phyloP scores from a whole-genome alignment of 225 moss, liverwort and hornwort species.

The Pseudisothecium myosuroides region DNA sequence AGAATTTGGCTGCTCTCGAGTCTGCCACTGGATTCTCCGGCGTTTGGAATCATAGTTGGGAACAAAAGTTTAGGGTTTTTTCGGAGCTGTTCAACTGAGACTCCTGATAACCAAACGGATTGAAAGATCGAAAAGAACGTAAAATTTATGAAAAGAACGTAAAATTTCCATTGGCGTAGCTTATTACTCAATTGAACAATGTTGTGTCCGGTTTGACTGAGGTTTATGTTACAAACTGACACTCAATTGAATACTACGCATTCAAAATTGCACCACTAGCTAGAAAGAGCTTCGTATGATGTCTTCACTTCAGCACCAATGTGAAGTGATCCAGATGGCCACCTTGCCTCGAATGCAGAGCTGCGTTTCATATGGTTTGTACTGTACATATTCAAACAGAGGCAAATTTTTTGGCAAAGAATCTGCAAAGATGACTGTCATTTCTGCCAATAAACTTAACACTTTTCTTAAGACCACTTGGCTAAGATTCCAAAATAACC shows the following conservation, averaged over 20 bases:
- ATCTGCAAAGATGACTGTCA: slow-evolving; percentile 57
- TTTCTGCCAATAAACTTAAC: slow-evolving; percentile 19
- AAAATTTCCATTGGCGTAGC: too few relatives aligned
- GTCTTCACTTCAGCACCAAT: background rate
- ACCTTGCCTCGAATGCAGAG: background rate
- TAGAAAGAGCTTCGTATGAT: background rate
- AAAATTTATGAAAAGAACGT: too few relatives aligned
- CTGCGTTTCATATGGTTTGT: slow-evolving; percentile 34
- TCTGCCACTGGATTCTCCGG: background rate
- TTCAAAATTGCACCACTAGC: background rate
- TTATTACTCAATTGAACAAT: too few relatives aligned
- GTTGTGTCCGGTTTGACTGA: background rate
- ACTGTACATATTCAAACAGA: slow-evolving; percentile 47
- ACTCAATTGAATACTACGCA: background rate
- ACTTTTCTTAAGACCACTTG: background rate
- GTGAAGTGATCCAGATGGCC: background rate
- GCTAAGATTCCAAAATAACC: background rate
- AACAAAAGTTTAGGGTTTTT: background rate
- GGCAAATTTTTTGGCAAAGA: slow-evolving; percentile 55
- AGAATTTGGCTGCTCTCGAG: background rate
- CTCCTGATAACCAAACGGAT: background rate
- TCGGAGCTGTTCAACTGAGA: background rate
- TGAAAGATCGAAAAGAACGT: too few relatives aligned
- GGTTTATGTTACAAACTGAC: background rate
- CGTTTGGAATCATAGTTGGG: background rate